Percentiles rank a stretch among this genome's conserved stretches.
Evolutionary conservation across 345 rosid species (phyloP).

Genomic region (Rubroshorea leprosula): DNA sequence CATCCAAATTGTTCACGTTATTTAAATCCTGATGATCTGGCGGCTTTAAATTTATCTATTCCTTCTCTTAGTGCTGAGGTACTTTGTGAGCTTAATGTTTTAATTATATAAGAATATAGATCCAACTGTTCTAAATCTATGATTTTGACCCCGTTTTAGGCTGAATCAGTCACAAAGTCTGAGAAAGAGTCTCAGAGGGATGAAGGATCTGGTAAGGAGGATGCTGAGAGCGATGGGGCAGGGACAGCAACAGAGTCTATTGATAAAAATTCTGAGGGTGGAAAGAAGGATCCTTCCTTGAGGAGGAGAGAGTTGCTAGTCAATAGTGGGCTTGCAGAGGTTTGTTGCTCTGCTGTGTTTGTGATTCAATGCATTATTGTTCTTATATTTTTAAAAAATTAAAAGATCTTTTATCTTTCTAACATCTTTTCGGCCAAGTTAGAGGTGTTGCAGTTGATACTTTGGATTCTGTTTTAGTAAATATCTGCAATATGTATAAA

Average conservation of each 20-base stretch:
- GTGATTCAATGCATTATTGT: neutral
- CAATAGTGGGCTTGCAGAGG: constrained; percentile 90
- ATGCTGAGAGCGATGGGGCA: neutral
- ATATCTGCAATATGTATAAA: constrained; percentile 1
- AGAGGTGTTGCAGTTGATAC: neutral
- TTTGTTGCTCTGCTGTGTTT: constrained; percentile 21
- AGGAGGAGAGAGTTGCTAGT: constrained; percentile 81
- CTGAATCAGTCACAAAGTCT: constrained; percentile 35
- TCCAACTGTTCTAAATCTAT: constrained; percentile 1
- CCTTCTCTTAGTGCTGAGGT: constrained; percentile 68
- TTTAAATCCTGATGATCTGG: constrained; percentile 67
- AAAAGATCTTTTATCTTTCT: neutral
- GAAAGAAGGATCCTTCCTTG: constrained; percentile 69
- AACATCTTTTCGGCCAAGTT: neutral
- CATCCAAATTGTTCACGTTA: constrained; percentile 75
- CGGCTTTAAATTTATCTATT: constrained; percentile 54
- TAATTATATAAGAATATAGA: constrained; percentile 4
- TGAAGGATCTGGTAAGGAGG: constrained; percentile 29
- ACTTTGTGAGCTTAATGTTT: constrained; percentile 17
- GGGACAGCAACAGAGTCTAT: neutral
- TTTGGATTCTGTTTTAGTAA: neutral
- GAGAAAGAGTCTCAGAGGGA: constrained; percentile 27
- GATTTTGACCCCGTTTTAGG: constrained; percentile 31
- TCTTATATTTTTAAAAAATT: neutral
- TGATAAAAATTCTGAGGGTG: constrained; percentile 25